These are phyloP conservation scores for Telfairia occidentalis DNA, from an alignment of 331 rosid genomes.

Conservation along the genomic window DNA sequence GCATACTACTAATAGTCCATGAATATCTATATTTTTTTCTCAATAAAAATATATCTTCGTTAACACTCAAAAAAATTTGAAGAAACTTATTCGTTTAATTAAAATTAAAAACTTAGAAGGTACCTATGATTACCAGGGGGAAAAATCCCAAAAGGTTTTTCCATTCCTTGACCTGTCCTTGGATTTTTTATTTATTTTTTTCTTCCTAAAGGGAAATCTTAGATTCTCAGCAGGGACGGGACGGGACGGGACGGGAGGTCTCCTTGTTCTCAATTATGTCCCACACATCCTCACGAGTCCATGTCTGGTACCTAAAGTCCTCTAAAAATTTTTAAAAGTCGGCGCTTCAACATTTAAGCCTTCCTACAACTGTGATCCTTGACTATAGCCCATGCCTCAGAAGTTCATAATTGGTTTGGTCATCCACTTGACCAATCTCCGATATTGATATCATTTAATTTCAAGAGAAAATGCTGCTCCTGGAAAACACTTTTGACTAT, in stretches of 20 bases:
- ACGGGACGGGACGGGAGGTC: too few relatives aligned
- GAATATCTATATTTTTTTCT: not conserved
- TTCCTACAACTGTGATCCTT: not conserved
- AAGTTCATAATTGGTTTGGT: slow-evolving; percentile 1
- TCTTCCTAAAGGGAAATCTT: not conserved
- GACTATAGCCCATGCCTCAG: not conserved
- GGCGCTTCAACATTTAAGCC: not conserved
- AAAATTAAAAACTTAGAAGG: not conserved
- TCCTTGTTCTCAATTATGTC: not conserved
- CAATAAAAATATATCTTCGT: not conserved
- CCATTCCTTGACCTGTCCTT: not conserved
- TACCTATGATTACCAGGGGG: not conserved
- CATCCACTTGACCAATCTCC: not conserved
- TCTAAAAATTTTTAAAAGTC: not conserved
- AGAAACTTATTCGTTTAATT: not conserved
- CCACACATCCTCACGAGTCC: not conserved
- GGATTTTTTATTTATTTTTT: too few relatives aligned
- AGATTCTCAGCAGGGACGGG: not conserved
- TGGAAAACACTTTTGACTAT: not conserved
- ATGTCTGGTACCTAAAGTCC: not conserved
- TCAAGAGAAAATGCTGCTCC: not conserved
- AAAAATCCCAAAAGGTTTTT: not conserved
- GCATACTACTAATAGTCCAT: not conserved
- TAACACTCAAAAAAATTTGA: not conserved
- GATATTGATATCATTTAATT: not conserved